phyloP scores from a whole-genome alignment of 805 yeast genomes.

The Saccharomyces cerevisiae region DNA sequence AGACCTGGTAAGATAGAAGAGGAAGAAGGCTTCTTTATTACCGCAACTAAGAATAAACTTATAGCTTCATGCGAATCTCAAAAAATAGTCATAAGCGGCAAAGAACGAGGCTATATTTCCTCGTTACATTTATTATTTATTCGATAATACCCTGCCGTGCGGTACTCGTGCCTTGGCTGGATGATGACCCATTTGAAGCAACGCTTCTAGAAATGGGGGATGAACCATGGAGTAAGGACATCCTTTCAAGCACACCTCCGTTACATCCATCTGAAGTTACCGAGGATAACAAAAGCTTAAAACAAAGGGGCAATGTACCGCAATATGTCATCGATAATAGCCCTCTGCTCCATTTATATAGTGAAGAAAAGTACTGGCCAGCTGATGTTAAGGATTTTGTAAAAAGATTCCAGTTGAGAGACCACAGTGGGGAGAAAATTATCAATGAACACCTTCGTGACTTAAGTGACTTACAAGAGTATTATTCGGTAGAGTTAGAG shows the following conservation, averaged over 20 bases:
- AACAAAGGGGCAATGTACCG: constrained; percentile 42
- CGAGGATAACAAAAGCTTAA: constrained; percentile 14
- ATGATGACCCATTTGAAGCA: constrained; percentile 14
- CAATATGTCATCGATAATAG: constrained; percentile 51
- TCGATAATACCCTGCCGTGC: constrained; percentile 1
- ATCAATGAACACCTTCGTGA: constrained; percentile 23
- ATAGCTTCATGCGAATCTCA: neutral
- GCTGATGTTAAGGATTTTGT: constrained; percentile 70
- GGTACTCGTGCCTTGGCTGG: constrained; percentile 13
- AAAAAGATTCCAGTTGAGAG: constrained; percentile 51
- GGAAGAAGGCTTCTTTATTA: neutral
- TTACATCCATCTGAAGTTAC: constrained; percentile 13
- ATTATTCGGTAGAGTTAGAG: constrained; percentile 1
- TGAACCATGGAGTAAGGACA: neutral
- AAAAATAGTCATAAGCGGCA: neutral
- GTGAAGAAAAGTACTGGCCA: constrained; percentile 80
- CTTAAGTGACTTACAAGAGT: constrained; percentile 18
- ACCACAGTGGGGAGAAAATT: constrained; percentile 35
- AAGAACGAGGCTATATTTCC: neutral
- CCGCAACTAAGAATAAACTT: neutral
- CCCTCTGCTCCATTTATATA: constrained; percentile 75
- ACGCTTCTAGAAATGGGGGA: neutral
- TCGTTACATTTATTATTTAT: neutral
- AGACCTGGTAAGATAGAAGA: neutral
- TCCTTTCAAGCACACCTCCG: constrained; percentile 8